Percentiles rank a stretch among this genome's conserved stretches.
Conservation (phyloP, 306 rosid genomes). For the Medicago lupulina region DNA sequence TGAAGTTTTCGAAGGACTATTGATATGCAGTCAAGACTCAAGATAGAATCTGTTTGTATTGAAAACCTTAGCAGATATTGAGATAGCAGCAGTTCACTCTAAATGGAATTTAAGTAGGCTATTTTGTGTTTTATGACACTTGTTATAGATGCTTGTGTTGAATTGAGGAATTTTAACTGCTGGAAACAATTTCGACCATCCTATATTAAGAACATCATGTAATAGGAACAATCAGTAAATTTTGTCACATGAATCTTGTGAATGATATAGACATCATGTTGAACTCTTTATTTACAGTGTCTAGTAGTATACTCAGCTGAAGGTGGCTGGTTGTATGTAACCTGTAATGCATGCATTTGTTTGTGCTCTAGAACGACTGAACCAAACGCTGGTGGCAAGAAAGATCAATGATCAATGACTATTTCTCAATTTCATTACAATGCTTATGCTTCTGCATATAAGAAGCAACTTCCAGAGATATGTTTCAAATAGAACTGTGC, state of each 20-base stretch:
- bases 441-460: too few relatives aligned
- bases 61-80: constrained; percentile 25
- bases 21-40: constrained; percentile 35
- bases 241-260: neutral
- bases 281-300: too few relatives aligned
- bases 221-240: neutral
- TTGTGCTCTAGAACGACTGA: too few relatives aligned
- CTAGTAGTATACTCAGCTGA: neutral
- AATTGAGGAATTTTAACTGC: neutral
- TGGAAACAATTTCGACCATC: neutral
- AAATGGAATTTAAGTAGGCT: constrained; percentile 3
- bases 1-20: constrained; percentile 12
- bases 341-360: neutral
- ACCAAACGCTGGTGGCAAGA: too few relatives aligned
- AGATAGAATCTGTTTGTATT: constrained; percentile 10
- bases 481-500: too few relatives aligned
- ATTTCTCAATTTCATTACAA: too few relatives aligned
- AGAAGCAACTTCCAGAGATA: too few relatives aligned
- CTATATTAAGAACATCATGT: neutral
- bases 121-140: constrained; percentile 23
- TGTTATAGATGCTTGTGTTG: constrained; percentile 37
- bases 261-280: neutral
- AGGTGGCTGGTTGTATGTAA: too few relatives aligned
- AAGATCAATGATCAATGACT: too few relatives aligned
- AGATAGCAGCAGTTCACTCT: constrained; percentile 8